phyloP scores from a whole-genome alignment of 768 basidiomycete genomes.

The Fomitopsis pulvina region DNA sequence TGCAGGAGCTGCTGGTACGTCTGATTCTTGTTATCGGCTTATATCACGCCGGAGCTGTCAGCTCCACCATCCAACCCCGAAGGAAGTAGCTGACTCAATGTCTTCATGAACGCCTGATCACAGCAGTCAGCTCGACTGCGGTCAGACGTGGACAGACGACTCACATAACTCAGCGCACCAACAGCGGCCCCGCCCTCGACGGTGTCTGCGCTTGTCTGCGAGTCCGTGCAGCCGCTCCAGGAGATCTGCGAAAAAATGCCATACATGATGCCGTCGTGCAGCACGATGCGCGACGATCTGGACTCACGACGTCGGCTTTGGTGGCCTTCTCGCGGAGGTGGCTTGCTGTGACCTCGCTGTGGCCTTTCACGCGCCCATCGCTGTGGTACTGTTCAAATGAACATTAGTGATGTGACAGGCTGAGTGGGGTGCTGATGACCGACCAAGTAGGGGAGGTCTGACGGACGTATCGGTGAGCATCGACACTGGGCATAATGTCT shows the following conservation, averaged over 20 bases:
- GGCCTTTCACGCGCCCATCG: constrained; percentile 22
- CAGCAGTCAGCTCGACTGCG: constrained; percentile 69
- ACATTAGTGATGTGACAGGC: constrained; percentile 25
- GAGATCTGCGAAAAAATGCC: constrained; percentile 75
- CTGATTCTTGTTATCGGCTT: constrained; percentile 46
- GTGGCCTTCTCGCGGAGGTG: constrained; percentile 44
- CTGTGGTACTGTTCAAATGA: constrained; percentile 20
- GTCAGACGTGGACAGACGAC: constrained; percentile 29
- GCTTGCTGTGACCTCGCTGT: constrained; percentile 19
- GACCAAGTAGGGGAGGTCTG: constrained; percentile 32
- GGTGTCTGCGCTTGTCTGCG: constrained; percentile 79
- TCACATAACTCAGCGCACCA: constrained; percentile 77
- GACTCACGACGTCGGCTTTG: constrained; percentile 77
- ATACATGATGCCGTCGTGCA: constrained; percentile 2
- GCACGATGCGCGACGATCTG: background rate
- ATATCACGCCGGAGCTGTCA: no score
- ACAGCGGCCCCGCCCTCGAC: constrained; percentile 62
- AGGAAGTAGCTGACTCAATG: constrained; percentile 37
- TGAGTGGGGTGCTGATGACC: constrained; percentile 59
- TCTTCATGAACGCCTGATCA: constrained; percentile 54
- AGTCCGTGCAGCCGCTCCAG: constrained; percentile 81
- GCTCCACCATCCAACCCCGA: no score
- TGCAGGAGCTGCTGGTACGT: constrained; percentile 58
- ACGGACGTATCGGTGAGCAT: background rate
- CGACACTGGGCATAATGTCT: background rate